These are phyloP conservation scores for Platismatia glauca DNA, from an alignment of 495 filamentous ascomycete genomes.

Conservation along the genomic window DNA sequence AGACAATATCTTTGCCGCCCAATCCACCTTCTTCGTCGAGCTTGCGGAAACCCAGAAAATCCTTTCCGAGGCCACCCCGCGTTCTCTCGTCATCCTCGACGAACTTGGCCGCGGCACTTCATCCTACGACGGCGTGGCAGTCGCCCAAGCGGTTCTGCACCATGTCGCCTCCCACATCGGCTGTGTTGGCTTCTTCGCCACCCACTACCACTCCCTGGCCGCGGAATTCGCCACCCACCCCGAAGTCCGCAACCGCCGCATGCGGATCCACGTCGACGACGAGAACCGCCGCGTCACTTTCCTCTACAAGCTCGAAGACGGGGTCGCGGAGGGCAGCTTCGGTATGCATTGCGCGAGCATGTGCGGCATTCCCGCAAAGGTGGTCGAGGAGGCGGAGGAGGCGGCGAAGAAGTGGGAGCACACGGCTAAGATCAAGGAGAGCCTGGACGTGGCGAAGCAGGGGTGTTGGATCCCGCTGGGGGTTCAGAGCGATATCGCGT, in stretches of 20 bases:
- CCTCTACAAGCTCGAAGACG: slow-evolving; percentile 88
- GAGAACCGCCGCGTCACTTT: slow-evolving; percentile 75
- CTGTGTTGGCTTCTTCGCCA: slow-evolving; percentile 93
- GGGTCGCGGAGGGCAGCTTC: slow-evolving; percentile 94
- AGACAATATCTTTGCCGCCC: slow-evolving; percentile 97
- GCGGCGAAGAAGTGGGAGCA: slow-evolving; percentile 96
- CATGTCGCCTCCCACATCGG: slow-evolving; percentile 90
- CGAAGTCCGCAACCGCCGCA: slow-evolving; percentile 74
- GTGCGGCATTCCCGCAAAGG: slow-evolving; percentile 81
- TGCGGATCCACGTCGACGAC: slow-evolving; percentile 95
- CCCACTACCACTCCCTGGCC: slow-evolving; percentile 92
- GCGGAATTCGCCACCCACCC: slow-evolving; percentile 83
- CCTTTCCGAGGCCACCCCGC: slow-evolving; percentile 84
- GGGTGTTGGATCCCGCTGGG: slow-evolving; percentile 78
- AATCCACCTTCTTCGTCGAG: slow-evolving; percentile 98
- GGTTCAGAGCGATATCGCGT: slow-evolving; percentile 83
- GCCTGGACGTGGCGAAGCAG: slow-evolving; percentile 66
- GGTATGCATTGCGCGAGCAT: slow-evolving; percentile 99
- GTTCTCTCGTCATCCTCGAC: slow-evolving; percentile 94
- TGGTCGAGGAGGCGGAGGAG: slow-evolving; percentile 77
- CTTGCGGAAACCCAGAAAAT: slow-evolving; percentile 98
- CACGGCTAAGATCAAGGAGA: slow-evolving; percentile 81
- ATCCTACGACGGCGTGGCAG: slow-evolving; percentile 91
- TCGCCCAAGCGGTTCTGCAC: slow-evolving; percentile 92
- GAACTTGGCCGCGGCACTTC: slow-evolving; percentile 92